A percentile compares a stretch with the other conserved stretches of the same genome.
These are phyloP conservation scores for Aspergillus sp. DNA, from an alignment of 2,329 filamentous ascomycete genomes.

Conservation along the genomic window DNA sequence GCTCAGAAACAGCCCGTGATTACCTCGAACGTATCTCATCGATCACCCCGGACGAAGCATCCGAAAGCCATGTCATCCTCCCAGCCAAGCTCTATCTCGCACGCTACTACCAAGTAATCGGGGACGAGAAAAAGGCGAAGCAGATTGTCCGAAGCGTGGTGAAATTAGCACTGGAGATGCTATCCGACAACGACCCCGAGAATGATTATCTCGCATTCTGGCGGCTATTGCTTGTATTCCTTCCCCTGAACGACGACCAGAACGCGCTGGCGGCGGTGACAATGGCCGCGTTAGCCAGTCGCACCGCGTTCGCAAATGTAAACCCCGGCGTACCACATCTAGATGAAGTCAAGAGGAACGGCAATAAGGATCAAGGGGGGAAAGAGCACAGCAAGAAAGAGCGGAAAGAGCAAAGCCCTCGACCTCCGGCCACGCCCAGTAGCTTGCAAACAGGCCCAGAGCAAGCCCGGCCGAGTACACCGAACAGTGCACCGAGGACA, in stretches of 20 bases:
- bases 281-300: constrained; percentile 16
- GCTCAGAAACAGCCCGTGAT: constrained; percentile 6
- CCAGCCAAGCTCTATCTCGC: constrained; percentile 20
- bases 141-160: constrained; percentile 21
- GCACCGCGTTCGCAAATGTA: background rate
- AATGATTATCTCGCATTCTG: constrained; percentile 29
- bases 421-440: background rate
- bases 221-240: constrained; percentile 21
- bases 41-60: constrained; percentile 16
- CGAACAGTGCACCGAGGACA: background rate
- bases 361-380: background rate
- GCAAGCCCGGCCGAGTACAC: background rate
- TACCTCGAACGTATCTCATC: constrained; percentile 15
- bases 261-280: constrained; percentile 18
- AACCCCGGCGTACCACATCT: background rate
- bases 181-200: constrained; percentile 27
- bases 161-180: constrained; percentile 27
- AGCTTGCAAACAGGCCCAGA: background rate
- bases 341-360: background rate
- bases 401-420: constrained; percentile 1
- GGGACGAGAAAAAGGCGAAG: constrained; percentile 20
- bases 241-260: constrained; percentile 21
- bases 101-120: constrained; percentile 20
- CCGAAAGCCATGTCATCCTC: constrained; percentile 16
- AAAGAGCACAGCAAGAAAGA: constrained; percentile 6